Evolutionary conservation across 306 rosid species (phyloP).

Genomic region (Glycine latifolia): DNA sequence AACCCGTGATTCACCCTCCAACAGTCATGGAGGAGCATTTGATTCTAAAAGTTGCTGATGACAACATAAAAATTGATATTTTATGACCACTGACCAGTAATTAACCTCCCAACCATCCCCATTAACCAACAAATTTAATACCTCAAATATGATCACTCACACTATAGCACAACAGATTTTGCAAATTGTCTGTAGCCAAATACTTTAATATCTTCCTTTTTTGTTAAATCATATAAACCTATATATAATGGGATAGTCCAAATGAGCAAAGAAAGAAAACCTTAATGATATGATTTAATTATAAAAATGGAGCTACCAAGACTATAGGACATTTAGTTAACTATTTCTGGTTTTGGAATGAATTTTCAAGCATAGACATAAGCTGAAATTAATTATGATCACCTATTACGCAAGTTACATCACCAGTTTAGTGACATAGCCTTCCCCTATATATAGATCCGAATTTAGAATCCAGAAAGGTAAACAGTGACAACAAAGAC

Average conservation of each 20-base stretch:
- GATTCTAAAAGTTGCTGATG: slow-evolving; percentile 37
- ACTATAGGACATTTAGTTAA: neutral
- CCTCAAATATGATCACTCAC: neutral
- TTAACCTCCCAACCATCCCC: slow-evolving; percentile 5
- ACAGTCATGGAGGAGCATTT: slow-evolving; percentile 27
- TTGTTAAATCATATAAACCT: neutral
- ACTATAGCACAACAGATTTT: neutral
- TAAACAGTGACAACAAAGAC: slow-evolving; percentile 13
- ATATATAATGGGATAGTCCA: neutral
- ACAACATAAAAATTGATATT: slow-evolving; percentile 41
- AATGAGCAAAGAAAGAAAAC: neutral
- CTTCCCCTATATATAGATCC: neutral
- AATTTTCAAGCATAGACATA: neutral
- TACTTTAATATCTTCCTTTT: too few species aligned
- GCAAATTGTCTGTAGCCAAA: too few species aligned
- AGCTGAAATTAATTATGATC: neutral
- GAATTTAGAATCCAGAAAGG: slow-evolving; percentile 11
- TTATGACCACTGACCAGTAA: neutral
- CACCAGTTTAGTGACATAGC: neutral
- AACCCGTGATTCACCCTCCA: slow-evolving; percentile 43
- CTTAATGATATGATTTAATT: neutral
- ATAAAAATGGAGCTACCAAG: neutral
- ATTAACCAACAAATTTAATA: slow-evolving; percentile 26
- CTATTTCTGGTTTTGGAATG: neutral
- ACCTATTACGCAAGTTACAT: neutral